A percentile compares a stretch with the other conserved stretches of the same genome.
These are phyloP conservation scores for Fusarium cyanostomum DNA, from an alignment of 2,329 filamentous ascomycete species.

Conservation along the genomic window DNA sequence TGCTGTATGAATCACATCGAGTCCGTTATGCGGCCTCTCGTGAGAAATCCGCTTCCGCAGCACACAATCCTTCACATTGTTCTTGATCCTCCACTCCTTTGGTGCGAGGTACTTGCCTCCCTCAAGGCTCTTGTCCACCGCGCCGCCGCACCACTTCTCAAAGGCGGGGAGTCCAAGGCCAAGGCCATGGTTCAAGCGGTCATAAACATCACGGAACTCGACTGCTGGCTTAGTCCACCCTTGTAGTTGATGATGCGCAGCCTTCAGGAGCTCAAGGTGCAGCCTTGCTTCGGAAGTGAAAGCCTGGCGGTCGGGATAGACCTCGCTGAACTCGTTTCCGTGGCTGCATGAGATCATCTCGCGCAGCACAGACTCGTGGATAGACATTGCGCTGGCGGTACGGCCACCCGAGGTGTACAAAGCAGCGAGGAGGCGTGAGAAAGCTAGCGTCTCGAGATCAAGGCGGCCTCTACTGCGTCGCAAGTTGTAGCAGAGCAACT, in stretches of 20 bases:
- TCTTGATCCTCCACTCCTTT: conserved; percentile 31
- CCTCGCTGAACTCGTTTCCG: conserved; percentile 6
- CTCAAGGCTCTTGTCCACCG: conserved; percentile 22
- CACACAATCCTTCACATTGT: conserved; percentile 17
- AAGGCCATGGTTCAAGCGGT: conserved; percentile 25
- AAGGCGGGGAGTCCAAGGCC: conserved; percentile 29
- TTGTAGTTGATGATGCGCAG: conserved; percentile 27
- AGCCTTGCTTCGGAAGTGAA: conserved; percentile 27
- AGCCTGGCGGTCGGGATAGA: conserved; percentile 14
- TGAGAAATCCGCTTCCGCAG: conserved; percentile 13
- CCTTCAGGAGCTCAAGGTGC: conserved; percentile 37
- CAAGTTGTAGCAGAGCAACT: conserved; percentile 42
- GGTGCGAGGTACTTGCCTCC: conserved; percentile 34
- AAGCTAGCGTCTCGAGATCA: conserved; percentile 37
- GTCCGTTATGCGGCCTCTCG: conserved; percentile 4
- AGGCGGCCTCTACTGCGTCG: conserved; percentile 40
- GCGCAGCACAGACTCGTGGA: conserved; percentile 36
- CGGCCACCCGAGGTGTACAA: conserved; percentile 29
- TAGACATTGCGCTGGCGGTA: conserved; percentile 27
- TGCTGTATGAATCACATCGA: conserved; percentile 30
- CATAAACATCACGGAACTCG: conserved; percentile 34
- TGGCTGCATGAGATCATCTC: conserved; percentile 35
- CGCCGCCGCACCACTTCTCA: conserved; percentile 34
- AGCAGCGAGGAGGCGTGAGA: conserved; percentile 38
- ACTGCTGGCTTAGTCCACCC: conserved; percentile 28